These are phyloP conservation scores for Lactarius akahatsu DNA, from an alignment of 768 basidiomycete species.

Conservation along the genomic window DNA sequence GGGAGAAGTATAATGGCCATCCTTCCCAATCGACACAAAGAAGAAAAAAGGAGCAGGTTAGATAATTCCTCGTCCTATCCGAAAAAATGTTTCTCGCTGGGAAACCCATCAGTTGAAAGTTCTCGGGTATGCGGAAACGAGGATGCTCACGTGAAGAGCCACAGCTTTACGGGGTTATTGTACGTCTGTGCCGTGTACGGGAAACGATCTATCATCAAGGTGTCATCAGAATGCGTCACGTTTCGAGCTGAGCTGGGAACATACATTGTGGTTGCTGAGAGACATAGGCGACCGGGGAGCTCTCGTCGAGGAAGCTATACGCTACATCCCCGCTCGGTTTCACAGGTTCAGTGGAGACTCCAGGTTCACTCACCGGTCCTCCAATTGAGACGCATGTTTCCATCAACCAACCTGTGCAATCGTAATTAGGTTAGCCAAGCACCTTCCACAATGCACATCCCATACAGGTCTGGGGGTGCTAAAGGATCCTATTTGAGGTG, in stretches of 20 bases:
- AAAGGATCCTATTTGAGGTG: slow-evolving; percentile 33
- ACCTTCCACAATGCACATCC: not conserved
- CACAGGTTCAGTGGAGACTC: not conserved
- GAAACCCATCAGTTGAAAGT: not conserved
- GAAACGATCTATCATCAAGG: slow-evolving; percentile 17
- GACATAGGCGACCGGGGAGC: not conserved
- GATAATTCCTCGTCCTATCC: not conserved
- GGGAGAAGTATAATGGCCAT: not conserved
- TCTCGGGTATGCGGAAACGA: not conserved
- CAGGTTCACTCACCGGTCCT: slow-evolving; percentile 2
- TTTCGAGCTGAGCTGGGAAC: not conserved
- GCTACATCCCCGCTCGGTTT: slow-evolving; percentile 6
- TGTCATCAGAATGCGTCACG: not conserved
- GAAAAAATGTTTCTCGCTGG: slow-evolving; percentile 1
- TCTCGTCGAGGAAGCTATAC: slow-evolving; percentile 4
- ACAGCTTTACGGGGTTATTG: slow-evolving; percentile 22
- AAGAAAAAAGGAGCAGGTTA: not conserved
- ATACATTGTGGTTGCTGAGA: slow-evolving; percentile 3
- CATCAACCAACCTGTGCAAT: not conserved
- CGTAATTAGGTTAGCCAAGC: not conserved
- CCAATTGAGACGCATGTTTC: slow-evolving; percentile 10
- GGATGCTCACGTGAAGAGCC: slow-evolving; percentile 22
- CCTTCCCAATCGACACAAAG: not conserved
- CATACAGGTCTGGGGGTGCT: slow-evolving; percentile 41
- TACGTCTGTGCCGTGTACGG: slow-evolving; percentile 24